A percentile compares a stretch with the other conserved stretches of the same genome.
phyloP scores from a whole-genome alignment of 768 basidiomycete species.

The Psilocybe azurescens region DNA sequence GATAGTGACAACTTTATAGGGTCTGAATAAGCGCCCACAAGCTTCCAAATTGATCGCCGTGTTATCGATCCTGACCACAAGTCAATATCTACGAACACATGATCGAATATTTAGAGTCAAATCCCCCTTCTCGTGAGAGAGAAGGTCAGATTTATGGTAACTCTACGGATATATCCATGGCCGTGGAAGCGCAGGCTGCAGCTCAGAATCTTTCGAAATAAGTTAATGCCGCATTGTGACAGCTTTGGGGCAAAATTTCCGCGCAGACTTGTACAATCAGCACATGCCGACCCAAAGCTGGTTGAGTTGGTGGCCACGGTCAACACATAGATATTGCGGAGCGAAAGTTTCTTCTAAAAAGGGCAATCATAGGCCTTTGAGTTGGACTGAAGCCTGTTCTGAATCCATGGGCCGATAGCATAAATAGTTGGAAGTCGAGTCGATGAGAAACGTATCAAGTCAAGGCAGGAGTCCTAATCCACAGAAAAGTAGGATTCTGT shows the following conservation, averaged over 20 bases:
- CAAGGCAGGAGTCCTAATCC: no score
- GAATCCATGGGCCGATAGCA: not conserved
- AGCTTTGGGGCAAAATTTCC: no score
- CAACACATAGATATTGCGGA: no score
- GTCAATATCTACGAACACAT: not conserved
- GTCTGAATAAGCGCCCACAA: conserved; percentile 9
- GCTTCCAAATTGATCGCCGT: not conserved
- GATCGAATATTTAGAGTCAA: not conserved
- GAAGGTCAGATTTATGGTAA: not conserved
- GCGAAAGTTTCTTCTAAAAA: no score
- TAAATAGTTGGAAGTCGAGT: not conserved
- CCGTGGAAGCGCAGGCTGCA: not conserved
- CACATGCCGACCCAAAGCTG: no score
- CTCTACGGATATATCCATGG: not conserved
- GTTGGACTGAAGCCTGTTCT: no score
- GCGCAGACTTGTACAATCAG: no score
- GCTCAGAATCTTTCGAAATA: not conserved
- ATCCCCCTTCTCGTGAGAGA: not conserved
- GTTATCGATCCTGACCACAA: not conserved
- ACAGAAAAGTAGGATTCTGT: no score
- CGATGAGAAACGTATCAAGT: no score
- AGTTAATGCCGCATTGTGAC: no score
- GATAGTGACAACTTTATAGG: conserved; percentile 6
- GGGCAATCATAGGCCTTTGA: no score
- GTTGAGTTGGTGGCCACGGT: no score